Evolutionary conservation across 495 filamentous ascomycete genomes (phyloP), one percentile per base, ranked within the genome.

Genomic region (Aspergillus saccharolyticus): DNA sequence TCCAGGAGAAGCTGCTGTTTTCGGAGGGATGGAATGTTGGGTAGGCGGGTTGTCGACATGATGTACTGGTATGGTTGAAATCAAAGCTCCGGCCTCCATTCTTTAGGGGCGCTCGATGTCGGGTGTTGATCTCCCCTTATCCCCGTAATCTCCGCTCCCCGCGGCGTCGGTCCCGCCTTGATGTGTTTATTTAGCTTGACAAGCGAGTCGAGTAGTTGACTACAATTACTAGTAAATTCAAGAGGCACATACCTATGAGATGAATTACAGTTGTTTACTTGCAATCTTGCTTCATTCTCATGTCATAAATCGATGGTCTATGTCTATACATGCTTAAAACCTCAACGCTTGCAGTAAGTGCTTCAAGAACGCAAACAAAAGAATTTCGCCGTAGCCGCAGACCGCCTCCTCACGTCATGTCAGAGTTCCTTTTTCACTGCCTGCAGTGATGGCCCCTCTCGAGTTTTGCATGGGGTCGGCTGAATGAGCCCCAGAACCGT

Each of bases 1-100:
- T 92, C 89, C 24, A 90, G 76, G 24, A 90, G 74, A 8, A 90
- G 78, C 63, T 89, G 84, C 61, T 92, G 88, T 63, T 80, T 73
- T n/a, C 75, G 68, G 16, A 79, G 58, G n/a, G 76, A 74, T 21
- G 76, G 73, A 49, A 79, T 68, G 44, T 70, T 75, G 33, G 75
- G 75, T 42, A 79, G 50, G 54, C 62, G 69, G 44, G 66, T 66
- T 15, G 74, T 73, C 44, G 76, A 76, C 76, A 79, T 79, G 54
- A 43, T 60, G 59, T 39, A 39, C 33, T 39, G 33, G 7, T 39
- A 39, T 39, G 33, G 33, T 15, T 39, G 33, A 12, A 12, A 12
- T 12, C 6, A 12, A 39, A 39, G 33, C 14, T 39, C 33, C 14
- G 33, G 33, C 33, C 14, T 28, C 25, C 25, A 28, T 39, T 39